These are phyloP conservation scores for Orbilia ellipsospora DNA, from an alignment of 2,329 filamentous ascomycete genomes.

Conservation along the genomic window DNA sequence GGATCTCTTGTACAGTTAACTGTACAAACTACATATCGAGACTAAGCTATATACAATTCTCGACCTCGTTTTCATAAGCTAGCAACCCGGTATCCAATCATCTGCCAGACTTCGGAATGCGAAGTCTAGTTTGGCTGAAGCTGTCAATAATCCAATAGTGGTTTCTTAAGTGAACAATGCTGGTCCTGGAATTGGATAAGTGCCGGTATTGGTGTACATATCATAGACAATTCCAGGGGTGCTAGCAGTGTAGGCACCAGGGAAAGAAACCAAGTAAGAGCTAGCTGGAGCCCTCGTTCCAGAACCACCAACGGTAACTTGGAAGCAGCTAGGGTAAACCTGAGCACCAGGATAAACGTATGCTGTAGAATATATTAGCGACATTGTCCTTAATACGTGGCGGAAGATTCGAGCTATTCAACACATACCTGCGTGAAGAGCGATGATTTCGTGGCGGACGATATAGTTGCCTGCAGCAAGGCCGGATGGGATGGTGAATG, in stretches of 20 bases:
- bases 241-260: slow-evolving; percentile 67
- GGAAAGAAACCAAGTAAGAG: slow-evolving; percentile 66
- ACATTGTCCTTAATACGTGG: slow-evolving; percentile 27
- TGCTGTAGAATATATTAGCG: slow-evolving; percentile 50
- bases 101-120: too few relatives aligned
- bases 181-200: slow-evolving; percentile 62
- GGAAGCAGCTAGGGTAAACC: slow-evolving; percentile 71
- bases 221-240: slow-evolving; percentile 69
- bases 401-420: too few relatives aligned
- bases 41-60: too few relatives aligned
- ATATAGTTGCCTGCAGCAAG: slow-evolving; percentile 69
- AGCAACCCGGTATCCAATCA: too few relatives aligned
- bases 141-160: too few relatives aligned
- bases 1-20: too few relatives aligned
- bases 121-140: too few relatives aligned
- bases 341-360: slow-evolving; percentile 68
- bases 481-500: slow-evolving; percentile 69
- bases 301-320: slow-evolving; percentile 67
- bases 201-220: slow-evolving; percentile 64
- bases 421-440: slow-evolving; percentile 65
- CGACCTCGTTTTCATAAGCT: too few relatives aligned
- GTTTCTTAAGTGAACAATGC: slow-evolving; percentile 58
- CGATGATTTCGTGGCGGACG: slow-evolving; percentile 70
- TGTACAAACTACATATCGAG: too few relatives aligned
- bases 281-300: slow-evolving; percentile 26